Conservation (phyloP, 495 filamentous ascomycete genomes). For the Penicillium salamii region DNA sequence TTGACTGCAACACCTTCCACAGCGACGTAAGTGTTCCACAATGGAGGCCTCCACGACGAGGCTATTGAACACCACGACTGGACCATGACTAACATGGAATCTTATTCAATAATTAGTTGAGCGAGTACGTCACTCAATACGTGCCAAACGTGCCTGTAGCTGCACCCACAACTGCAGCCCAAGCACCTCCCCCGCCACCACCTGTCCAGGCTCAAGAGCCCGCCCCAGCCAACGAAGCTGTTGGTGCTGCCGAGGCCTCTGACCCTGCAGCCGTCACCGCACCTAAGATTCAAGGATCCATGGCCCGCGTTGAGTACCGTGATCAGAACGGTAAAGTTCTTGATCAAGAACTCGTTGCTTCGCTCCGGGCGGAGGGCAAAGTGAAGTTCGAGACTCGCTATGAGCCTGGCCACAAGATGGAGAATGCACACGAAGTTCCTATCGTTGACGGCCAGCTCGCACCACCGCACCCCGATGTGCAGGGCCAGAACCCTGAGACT, state of each 20-base stretch:
- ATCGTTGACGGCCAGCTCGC: slow-evolving; percentile 72
- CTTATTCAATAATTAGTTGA: slow-evolving; percentile 27
- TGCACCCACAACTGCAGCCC: slow-evolving; percentile 25
- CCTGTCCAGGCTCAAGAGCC: slow-evolving; percentile 13
- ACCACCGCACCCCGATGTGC: slow-evolving; percentile 80
- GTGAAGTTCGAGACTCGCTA: slow-evolving; percentile 93
- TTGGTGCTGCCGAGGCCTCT: slow-evolving; percentile 16
- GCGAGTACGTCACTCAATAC: slow-evolving; percentile 40
- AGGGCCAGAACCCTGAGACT: slow-evolving; percentile 70
- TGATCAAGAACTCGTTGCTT: slow-evolving; percentile 76
- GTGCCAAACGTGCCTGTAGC: slow-evolving; percentile 12
- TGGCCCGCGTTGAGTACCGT: slow-evolving; percentile 90
- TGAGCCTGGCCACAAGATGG: slow-evolving; percentile 74
- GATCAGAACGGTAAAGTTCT: slow-evolving; percentile 92
- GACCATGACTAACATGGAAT: slow-evolving; percentile 28
- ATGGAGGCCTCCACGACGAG: slow-evolving; percentile 34
- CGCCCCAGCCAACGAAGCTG: slow-evolving; percentile 12
- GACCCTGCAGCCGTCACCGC: slow-evolving; percentile 45
- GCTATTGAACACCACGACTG: slow-evolving; percentile 22
- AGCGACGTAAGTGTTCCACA: slow-evolving; percentile 68
- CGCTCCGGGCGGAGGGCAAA: slow-evolving; percentile 72
- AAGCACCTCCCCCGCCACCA: slow-evolving; percentile 11
- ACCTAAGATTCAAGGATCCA: slow-evolving; percentile 58
- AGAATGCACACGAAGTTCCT: slow-evolving; percentile 37
- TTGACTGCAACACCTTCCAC: slow-evolving; percentile 92